Evolutionary conservation across 2,329 filamentous ascomycete species (phyloP).

Genomic region (Plectosphaerella cucumerina): DNA sequence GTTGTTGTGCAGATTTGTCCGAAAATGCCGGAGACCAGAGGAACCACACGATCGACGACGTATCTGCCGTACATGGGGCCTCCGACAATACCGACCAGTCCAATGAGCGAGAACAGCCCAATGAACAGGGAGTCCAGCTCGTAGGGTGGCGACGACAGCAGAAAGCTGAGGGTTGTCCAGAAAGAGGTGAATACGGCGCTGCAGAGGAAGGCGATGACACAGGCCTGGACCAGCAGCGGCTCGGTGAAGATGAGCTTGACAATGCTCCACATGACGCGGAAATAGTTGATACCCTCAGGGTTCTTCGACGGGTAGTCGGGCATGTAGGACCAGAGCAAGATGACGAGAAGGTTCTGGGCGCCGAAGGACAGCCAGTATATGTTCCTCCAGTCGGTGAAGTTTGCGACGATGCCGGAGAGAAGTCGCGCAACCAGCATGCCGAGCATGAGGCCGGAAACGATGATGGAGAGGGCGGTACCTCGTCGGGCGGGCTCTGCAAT

Average conservation of each 20-base stretch:
- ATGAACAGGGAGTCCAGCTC: conserved; percentile 63
- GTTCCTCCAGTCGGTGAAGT: conserved; percentile 70
- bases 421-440: conserved; percentile 74
- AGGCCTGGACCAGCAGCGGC: conserved; percentile 66
- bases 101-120: conserved; percentile 75
- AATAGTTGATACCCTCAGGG: conserved; percentile 59
- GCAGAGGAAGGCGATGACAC: conserved; percentile 60
- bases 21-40: conserved; percentile 62
- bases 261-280: conserved; percentile 61
- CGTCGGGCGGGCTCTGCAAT: conserved; percentile 66
- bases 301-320: conserved; percentile 78
- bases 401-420: conserved; percentile 69
- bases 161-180: conserved; percentile 70
- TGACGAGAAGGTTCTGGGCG: conserved; percentile 63
- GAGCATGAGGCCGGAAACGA: conserved; percentile 70
- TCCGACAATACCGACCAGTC: conserved; percentile 62
- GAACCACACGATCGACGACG: conserved; percentile 67
- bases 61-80: conserved; percentile 66
- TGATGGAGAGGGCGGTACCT: conserved; percentile 66
- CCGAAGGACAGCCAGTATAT: conserved; percentile 77
- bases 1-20: conserved; percentile 55
- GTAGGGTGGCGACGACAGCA: conserved; percentile 68
- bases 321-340: conserved; percentile 67
- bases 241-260: conserved; percentile 58
- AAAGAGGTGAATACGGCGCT: conserved; percentile 47